Evolutionary conservation across 2,329 filamentous ascomycete species (phyloP).

Genomic region (Penicillium psychrosexuale): DNA sequence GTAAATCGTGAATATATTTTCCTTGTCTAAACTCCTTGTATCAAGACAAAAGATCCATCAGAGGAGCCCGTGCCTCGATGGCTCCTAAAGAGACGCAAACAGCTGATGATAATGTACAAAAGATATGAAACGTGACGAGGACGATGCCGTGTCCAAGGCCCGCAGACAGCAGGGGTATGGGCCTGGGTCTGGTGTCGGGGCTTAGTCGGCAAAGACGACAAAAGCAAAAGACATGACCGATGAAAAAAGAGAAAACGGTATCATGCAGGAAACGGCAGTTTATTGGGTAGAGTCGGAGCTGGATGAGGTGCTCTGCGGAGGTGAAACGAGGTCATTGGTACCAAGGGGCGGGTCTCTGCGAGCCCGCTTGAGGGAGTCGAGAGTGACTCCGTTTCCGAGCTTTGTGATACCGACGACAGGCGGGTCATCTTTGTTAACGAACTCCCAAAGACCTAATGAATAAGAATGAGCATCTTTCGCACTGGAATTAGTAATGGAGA

Average conservation of each 20-base stretch:
- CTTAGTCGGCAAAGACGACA: slow-evolving; percentile 32
- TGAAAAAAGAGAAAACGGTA: slow-evolving; percentile 11
- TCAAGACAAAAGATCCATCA: slow-evolving; percentile 19
- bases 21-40: slow-evolving; percentile 31
- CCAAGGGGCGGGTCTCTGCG: slow-evolving; percentile 60
- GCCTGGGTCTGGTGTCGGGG: slow-evolving; percentile 54
- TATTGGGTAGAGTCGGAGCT: slow-evolving; percentile 38
- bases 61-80: neutral
- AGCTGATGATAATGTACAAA: slow-evolving; percentile 44
- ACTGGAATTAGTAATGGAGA: neutral
- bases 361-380: slow-evolving; percentile 79
- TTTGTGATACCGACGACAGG: slow-evolving; percentile 92
- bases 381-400: slow-evolving; percentile 72
- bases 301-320: slow-evolving; percentile 35
- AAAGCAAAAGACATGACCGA: slow-evolving; percentile 10
- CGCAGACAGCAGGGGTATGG: slow-evolving; percentile 56
- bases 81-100: slow-evolving; percentile 22
- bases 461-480: slow-evolving; percentile 19
- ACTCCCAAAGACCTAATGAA: slow-evolving; percentile 65
- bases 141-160: slow-evolving; percentile 39
- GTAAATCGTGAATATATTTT: slow-evolving; percentile 24
- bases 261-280: slow-evolving; percentile 13
- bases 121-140: slow-evolving; percentile 37
- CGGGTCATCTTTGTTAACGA: slow-evolving; percentile 87
- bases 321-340: slow-evolving; percentile 28